Base-by-base conservation (phyloP, 208 protist species). In the Leishmania tarentolae region DNA sequence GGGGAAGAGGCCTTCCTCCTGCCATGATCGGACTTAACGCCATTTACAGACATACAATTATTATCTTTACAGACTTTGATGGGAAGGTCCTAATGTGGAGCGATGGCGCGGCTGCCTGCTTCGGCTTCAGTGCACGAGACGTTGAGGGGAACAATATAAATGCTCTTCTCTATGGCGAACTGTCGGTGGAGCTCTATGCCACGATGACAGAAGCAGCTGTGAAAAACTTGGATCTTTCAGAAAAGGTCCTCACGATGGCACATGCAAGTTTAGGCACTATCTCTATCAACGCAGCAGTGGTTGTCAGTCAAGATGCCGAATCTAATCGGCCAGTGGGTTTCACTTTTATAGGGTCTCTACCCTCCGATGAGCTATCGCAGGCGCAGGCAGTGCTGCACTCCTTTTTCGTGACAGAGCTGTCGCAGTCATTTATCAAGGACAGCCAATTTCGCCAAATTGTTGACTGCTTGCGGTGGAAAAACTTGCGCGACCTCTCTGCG, bases 101-200 rank as follows among this genome's bases (percentile, higher is more conserved):
- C 70, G 91, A 92, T 77, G 91, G 87, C n/a, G 89, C 86, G 19
- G 82, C 78, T 19, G 63, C 80, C 35, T 85, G 82, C 50, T 86
- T 87, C 46, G 89, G 87, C 6, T 94, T 92, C 75, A 90, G 78
- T 57, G 81, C 86, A 7, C 84, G 84, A 66, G 88, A 94, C 66
- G 88, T 86, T 0, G 88, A 92, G 71, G 91, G 88, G 35, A 87
- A 88, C 73, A 88, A 94, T 75, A 89, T 94, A 69, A 87, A 76
- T 74, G 85, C 82, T n/a, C 79, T 94, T 47, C 86, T 94, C 28
- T 92, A 86, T 50, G 91, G 91, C 52, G 89, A 91, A 24, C 89
- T 88, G 56, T 90, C 91, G 1, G 79, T 94, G 19, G 85, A 92
- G 37, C 80, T 90, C 74, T 94, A 94, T 75, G 76, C 82, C 3